A percentile compares a stretch with the other conserved stretches of the same genome.
Conservation (phyloP, 1,284 basidiomycete species). For the Anthracocystis walkeri region DNA sequence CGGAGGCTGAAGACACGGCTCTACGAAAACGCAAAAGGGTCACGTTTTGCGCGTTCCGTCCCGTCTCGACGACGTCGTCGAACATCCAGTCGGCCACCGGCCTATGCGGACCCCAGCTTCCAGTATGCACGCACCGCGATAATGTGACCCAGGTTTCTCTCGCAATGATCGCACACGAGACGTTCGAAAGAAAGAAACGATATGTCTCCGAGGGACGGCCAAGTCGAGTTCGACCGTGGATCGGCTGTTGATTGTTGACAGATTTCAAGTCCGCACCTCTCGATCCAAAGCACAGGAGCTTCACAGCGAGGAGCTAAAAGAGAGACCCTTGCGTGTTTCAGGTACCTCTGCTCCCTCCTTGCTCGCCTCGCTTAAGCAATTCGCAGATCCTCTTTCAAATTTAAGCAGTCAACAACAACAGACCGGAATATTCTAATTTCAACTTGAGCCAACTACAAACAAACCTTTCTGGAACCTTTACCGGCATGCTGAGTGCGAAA, state of each 20-base stretch:
- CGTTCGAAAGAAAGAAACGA: not conserved
- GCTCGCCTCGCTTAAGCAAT: conserved; percentile 8
- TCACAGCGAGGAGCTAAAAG: not conserved
- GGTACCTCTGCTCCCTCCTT: not conserved
- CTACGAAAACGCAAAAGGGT: too few species aligned
- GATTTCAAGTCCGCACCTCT: not conserved
- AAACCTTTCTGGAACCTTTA: too few species aligned
- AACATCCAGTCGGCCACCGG: too few species aligned
- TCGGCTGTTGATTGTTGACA: not conserved
- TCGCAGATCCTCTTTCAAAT: not conserved
- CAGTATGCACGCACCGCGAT: too few species aligned
- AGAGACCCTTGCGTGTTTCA: conserved; percentile 5
- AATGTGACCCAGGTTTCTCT: conserved; percentile 2
- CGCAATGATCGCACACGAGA: not conserved
- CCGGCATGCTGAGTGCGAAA: too few species aligned
- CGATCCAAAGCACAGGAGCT: conserved; percentile 7
- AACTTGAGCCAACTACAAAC: too few species aligned
- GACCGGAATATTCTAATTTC: too few species aligned
- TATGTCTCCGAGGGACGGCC: conserved; percentile 7
- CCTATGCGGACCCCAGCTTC: too few species aligned
- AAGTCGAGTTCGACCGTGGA: not conserved
- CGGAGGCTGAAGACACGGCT: too few species aligned
- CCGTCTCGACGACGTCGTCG: too few species aligned
- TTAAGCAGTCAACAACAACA: conserved; percentile 1
- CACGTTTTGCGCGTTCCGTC: too few species aligned